Evolutionary conservation across 352 stramenopile species (phyloP), one percentile per base, ranked within the genome.

Genomic region (Elongisporangium undulatum): DNA sequence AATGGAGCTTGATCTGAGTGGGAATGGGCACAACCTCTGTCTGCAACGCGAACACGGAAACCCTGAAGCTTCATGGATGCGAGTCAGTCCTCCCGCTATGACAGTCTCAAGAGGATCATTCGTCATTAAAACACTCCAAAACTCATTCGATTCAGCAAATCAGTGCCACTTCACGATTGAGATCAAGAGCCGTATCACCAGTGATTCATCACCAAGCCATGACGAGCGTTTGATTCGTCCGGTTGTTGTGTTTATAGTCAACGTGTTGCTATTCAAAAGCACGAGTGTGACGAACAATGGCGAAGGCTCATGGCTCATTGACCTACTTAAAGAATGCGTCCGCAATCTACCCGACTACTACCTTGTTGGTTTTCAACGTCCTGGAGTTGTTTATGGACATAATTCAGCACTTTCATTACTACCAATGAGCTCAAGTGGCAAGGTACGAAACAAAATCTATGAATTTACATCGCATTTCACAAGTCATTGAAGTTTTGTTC

Each of bases 161-260:
- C 3, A 22, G 9, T 53, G 49, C 19, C 49, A 20, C 6, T 53
- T 53, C 49, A 17, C 24, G 49, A 53, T 53, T 53, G 49, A 53
- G 4, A 26, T 26, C 21, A 22, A 26, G 49, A 53, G 20, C 16
- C 26, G 19, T 53, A 38, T 9, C 3, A n/a, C 50, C 4, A n/a
- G 8, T 9, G 26, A 10, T 29, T 19, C 4, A 13, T 38, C 21
- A 20, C 45, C 7, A 22, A 39, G 16, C 13, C 9, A 7, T 17
- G 17, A 9, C 41, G 24, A 34, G 3, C 15, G 9, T 54, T 17
- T 12, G 34, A n/a, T 4, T 39, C 13, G 34, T 45, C 51, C 4
- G 51, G 50, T 19, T 6, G 24, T 81, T 12, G 50, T 78, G 16
- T 58, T 81, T 29, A 23, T 77, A 29, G 53, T 74, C 49, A 81